Evolutionary conservation across 139 green algal species (phyloP), one percentile per base, ranked within the genome.

Genomic region (Chlorella sp.): DNA sequence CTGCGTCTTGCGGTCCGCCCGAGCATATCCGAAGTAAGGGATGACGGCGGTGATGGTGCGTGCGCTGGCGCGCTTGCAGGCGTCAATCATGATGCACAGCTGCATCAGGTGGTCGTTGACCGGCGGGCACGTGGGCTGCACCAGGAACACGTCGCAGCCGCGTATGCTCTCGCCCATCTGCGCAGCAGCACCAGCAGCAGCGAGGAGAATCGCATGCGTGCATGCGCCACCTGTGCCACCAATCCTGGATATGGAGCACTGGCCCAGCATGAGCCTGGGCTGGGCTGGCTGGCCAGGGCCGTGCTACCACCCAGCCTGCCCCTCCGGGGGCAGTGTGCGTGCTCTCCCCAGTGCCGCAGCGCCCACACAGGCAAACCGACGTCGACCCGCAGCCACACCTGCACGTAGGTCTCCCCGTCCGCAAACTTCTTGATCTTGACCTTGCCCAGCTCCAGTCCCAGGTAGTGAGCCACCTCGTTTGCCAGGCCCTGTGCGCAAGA

Each of bases 371-470:
- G n/a, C n/a, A n/a, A n/a, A n/a, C n/a, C n/a, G n/a, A n/a, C n/a
- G n/a, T n/a, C n/a, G n/a, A n/a, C n/a, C n/a, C n/a, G n/a, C n/a
- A n/a, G n/a, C n/a, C n/a, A n/a, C n/a, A n/a, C n/a, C n/a, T n/a
- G n/a, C n/a, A n/a, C 94, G 78, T 99, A 99, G 51, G 97, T 94
- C 75, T 99, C 96, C 1, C 95, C 95, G 70, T 99, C 96, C n/a
- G 96, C 64, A 70, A 99, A 99, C 3, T 88, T 83, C 86, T 99
- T 99, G 82, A 97, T 97, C 64, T 93, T 95, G 67, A 98, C 93
- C 31, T 77, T 77, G 31, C 95, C 90, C 14, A 99, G 83, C 6
- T 98, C 91, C 65, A 99, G 70, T 27, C 96, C 96, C 64, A 99
- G 83, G 81, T 99, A 98, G 75, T 88, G 90, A 4, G 94, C 94